phyloP scores from a whole-genome alignment of 2,329 filamentous ascomycete species.

The Colletotrichum ledebouriae region DNA sequence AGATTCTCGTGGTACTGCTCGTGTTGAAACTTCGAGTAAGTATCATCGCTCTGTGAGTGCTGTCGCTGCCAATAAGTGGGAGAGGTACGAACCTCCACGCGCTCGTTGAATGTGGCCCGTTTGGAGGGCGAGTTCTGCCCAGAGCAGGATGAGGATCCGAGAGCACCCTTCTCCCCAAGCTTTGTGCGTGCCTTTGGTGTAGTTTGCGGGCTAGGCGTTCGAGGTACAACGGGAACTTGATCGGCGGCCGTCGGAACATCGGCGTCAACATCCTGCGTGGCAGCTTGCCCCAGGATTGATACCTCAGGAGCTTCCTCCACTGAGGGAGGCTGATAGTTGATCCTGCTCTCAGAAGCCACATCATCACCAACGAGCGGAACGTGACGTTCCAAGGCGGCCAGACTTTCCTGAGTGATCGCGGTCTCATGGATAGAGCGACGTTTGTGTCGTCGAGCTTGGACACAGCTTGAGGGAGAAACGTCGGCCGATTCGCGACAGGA shows the following conservation, averaged over 20 bases:
- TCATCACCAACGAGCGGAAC: neutral
- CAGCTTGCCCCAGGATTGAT: too few relatives aligned
- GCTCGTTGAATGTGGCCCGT: constrained; percentile 34
- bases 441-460: constrained; percentile 13
- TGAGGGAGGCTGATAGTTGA: neutral
- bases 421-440: constrained; percentile 18
- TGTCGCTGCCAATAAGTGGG: constrained; percentile 41
- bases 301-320: constrained; percentile 6
- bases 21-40: constrained; percentile 28
- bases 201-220: neutral
- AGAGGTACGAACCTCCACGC: constrained; percentile 38
- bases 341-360: neutral
- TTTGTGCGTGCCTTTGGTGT: neutral
- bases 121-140: constrained; percentile 10
- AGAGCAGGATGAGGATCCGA: constrained; percentile 12
- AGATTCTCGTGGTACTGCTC: constrained; percentile 37
- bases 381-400: neutral
- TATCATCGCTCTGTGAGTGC: constrained; percentile 26
- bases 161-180: neutral
- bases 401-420: neutral
- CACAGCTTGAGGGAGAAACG: constrained; percentile 3
- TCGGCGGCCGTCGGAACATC: too few relatives aligned
- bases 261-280: neutral
- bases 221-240: neutral
- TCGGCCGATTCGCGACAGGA: neutral